Evolutionary conservation across 2,329 filamentous ascomycete species (phyloP), one percentile per base, ranked within the genome.

Genomic region (Trichoderma hamatum): DNA sequence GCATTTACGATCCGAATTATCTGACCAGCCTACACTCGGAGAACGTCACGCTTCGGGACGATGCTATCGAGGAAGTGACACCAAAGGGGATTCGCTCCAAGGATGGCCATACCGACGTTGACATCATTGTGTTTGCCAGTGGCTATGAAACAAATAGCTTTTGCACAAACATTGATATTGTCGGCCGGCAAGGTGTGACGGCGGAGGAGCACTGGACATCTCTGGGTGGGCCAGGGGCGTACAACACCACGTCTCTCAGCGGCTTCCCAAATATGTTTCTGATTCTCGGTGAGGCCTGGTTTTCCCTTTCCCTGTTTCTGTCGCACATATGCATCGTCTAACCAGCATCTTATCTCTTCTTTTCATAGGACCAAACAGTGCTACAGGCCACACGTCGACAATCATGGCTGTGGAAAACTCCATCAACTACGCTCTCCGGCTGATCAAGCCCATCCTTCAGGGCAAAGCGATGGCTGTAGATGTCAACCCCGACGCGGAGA

Each of bases 231-330:
- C 80, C 86, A 0, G 86, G 86, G 70, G 89, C 88, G 0, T 91
- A 91, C 74, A 84, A 87, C 67, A 85, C 84, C 26, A 84, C 84
- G 1, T 82, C 84, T 1, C 79, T 90, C 76, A 85, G 85, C 71
- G 85, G 84, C 0, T 90, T 89, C 73, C 89, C 89, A 2, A 91
- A 91, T 74, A 87, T 90, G 73, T 90, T 90, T 78, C 81, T 89
- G 68, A 77, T 90, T 0, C 84, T 89, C 51, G 88, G 81, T 78
- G 60, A 70, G 75, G 11, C 3, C 3, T 7, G 75, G 6, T 1
- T 9, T 7, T 21, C 14, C n/a, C 9, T 11, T 30, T 3, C 36
- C 1, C 9, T 7, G 2, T 71, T 43, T 14, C 6, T 7, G 5
- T 19, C 1, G 11, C 9, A 43, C 3, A 2, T 5, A 11, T 9